Base-by-base conservation (phyloP, 2,329 filamentous ascomycete genomes). In the Fusarium globosum region DNA sequence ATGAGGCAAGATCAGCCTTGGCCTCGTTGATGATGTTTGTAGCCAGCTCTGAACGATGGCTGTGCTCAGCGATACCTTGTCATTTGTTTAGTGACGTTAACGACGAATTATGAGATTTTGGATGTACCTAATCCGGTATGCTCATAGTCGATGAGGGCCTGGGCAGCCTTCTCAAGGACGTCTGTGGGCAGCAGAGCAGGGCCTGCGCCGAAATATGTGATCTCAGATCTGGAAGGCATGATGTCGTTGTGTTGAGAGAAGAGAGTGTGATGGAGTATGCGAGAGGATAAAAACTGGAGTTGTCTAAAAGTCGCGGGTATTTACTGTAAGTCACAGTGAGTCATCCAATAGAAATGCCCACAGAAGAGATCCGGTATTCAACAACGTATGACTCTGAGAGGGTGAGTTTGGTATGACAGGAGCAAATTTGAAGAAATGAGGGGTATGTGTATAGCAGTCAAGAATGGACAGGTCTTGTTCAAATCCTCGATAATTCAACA, bases 161-260 rank as follows among this genome's bases (percentile, higher is more conserved):
- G 82, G 4, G 94, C 91, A 57, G 94, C 95, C 49, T 86, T 87
- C 82, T 96, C 90, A 56, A 98, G 89, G 28, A 98, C 93, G 8
- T 89, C 84, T 18, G 94, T 97, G 30, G 95, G 95, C 23, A 98
- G 88, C 38, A 90, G 86, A n/a, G 96, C 95, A 55, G 96, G 96
- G 72, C 96, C 96, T 60, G 96, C 95, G 70, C 95, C 95, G 77
- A 97, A 97, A 84, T 97, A 96, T 74, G 91, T 89, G 81, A 96
- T 89, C 73, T 96, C 92, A 77, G 90, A 87, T 83, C 94, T 88
- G 73, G 89, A 85, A 78, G 92, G 91, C 93, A 96, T 94, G 39
- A 48, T 69, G 73, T 57, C 46, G 62, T 42, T 42, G 53, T 42
- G 52, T 39, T 62, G 42, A 33, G 42, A 60, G 35, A 61, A 43